Evolutionary conservation across 306 rosid genomes (phyloP).

Genomic region (Datisca glomerata): DNA sequence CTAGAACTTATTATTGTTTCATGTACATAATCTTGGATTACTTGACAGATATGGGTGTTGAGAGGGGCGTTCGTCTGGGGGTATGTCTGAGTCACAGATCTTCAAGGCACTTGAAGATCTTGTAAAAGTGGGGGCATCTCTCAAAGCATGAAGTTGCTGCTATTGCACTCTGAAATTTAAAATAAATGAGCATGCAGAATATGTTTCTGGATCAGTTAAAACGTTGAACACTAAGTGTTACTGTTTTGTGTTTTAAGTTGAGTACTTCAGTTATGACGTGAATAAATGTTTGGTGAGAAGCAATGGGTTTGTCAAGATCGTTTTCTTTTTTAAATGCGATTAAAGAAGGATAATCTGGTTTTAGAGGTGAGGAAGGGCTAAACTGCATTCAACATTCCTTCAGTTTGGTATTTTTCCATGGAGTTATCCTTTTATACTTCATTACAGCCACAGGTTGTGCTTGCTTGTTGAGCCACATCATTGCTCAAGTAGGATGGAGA

Average conservation of each 20-base stretch:
- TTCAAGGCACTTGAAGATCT: slow-evolving; percentile 75
- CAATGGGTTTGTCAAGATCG: no score
- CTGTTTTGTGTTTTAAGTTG: no score
- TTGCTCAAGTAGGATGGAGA: no score
- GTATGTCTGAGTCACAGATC: slow-evolving; percentile 69
- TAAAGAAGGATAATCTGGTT: no score
- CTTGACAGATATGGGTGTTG: slow-evolving; percentile 64
- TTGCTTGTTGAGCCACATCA: not conserved
- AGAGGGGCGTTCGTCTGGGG: slow-evolving; percentile 73
- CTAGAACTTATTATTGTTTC: not conserved
- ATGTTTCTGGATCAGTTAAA: not conserved
- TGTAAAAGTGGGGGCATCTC: slow-evolving; percentile 49
- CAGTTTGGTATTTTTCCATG: no score
- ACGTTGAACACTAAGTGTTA: no score
- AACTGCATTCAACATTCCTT: no score
- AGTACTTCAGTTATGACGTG: no score
- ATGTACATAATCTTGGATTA: no score
- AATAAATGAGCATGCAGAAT: slow-evolving; percentile 26
- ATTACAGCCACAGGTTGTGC: not conserved
- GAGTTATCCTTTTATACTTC: not conserved
- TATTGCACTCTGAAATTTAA: slow-evolving; percentile 12
- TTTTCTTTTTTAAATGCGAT: no score
- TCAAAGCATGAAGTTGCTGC: slow-evolving; percentile 34
- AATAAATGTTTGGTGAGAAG: no score
- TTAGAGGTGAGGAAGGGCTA: no score